Evolutionary conservation across 2,329 filamentous ascomycete species (phyloP).

Genomic region (Aspergillus tanneri): DNA sequence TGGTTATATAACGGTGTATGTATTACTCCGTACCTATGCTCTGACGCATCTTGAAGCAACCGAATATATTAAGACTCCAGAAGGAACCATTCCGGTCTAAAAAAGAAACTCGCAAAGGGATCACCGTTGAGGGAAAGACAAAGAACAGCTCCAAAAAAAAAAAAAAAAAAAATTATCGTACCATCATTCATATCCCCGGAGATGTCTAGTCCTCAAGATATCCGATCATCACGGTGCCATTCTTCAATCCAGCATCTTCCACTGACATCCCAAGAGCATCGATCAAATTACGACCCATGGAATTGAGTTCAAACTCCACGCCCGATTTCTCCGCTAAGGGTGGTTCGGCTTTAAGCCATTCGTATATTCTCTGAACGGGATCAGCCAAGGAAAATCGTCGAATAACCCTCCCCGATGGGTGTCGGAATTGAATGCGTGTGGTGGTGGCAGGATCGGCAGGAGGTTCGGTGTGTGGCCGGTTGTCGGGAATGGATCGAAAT

Average conservation of each 20-base stretch:
- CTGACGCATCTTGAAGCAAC: no score
- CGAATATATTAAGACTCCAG: no score
- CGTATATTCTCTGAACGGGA: slow-evolving; percentile 78
- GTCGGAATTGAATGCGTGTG: slow-evolving; percentile 89
- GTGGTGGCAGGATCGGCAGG: slow-evolving; percentile 66
- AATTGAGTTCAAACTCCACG: slow-evolving; percentile 80
- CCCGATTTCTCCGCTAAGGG: slow-evolving; percentile 78
- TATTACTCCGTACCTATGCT: no score
- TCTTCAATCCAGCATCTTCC: slow-evolving; percentile 79
- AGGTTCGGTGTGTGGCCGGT: slow-evolving; percentile 76
- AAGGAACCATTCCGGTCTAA: no score
- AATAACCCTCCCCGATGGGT: slow-evolving; percentile 80
- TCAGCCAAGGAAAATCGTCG: slow-evolving; percentile 79
- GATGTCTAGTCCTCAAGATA: slow-evolving; percentile 66
- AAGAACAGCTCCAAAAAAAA: background rate
- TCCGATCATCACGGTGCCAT: slow-evolving; percentile 94
- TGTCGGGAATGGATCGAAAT: slow-evolving; percentile 71
- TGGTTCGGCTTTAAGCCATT: slow-evolving; percentile 86
- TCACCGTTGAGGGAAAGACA: background rate
- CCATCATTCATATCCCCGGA: background rate
- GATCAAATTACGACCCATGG: slow-evolving; percentile 83
- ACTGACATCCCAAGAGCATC: slow-evolving; percentile 71
- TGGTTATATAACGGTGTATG: no score
- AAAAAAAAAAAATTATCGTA: background rate
- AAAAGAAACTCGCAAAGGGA: no score